Evolutionary conservation across 1,284 basidiomycete species (phyloP), one percentile per base, ranked within the genome.

Genomic region (Ceratobasidium sp.): DNA sequence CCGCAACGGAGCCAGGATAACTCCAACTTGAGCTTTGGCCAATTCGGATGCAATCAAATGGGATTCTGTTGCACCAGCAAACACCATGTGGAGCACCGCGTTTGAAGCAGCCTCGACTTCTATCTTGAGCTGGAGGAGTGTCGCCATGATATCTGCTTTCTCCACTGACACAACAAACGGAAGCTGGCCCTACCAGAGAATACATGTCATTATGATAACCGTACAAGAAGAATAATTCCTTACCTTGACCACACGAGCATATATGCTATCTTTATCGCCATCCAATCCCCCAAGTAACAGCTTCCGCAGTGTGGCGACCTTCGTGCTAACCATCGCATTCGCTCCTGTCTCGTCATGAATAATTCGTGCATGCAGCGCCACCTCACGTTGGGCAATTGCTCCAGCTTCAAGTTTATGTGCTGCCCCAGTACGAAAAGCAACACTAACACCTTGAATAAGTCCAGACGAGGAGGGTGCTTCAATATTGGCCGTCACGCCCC

Each of bases 41-140:
- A 96, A 87, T 75, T 95, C 89, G 43, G 87, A 80, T 0, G 93
- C 93, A 57, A 96, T 79, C 38, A 91, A 82, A 80, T 92, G 86
- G 6, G 91, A 86, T 81, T 96, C 94, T 0, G 87, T 84, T 0
- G 88, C 94, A 7, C 93, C 92, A 41, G 87, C 82, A 76, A 94
- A 88, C 1, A 90, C 79, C 63, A 58, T 23, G 23, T 41, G 55
- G 5, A 59, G 54, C 14, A 28, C 23, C 1, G 35, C 13, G 6
- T 30, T n/a, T 7, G 54, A 47, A 43, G 30, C 14, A 9, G 84
- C 83, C 72, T 93, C 92, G 21, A 93, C 85, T 73, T 93, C 88
- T 18, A 83, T 82, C 82, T 94, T 93, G 72, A 96, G 81, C 38
- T 87, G 83, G 50, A 96, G 81, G 16, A 97, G 79, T 2, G 88